A percentile compares a stretch with the other conserved stretches of the same genome.
Conservation (phyloP, 1,139 yeast genomes). For the Diutina mesorugosa region DNA sequence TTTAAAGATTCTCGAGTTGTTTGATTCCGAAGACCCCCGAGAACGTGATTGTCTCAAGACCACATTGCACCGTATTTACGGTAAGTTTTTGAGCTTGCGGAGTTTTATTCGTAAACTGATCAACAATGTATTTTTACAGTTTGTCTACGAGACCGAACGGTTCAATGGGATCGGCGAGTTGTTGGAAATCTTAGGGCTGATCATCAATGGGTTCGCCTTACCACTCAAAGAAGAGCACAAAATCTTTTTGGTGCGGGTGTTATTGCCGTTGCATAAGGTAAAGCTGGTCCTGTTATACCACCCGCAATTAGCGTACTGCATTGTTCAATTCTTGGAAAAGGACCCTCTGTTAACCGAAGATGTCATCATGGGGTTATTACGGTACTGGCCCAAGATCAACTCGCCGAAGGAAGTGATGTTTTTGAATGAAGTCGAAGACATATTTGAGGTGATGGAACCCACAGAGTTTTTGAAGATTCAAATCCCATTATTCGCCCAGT, state of each 20-base stretch:
- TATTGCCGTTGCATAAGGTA: constrained; percentile 88
- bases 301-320: constrained; percentile 94
- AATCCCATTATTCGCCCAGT: constrained; percentile 86
- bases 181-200: constrained; percentile 87
- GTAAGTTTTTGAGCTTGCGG: constrained; percentile 82
- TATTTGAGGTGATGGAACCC: constrained; percentile 93
- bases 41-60: constrained; percentile 94
- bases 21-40: constrained; percentile 93
- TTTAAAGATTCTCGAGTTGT: constrained; percentile 65
- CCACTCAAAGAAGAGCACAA: constrained; percentile 97
- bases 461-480: constrained; percentile 84
- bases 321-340: constrained; percentile 90
- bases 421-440: constrained; percentile 89
- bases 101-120: constrained; percentile 87
- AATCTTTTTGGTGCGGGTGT: constrained; percentile 74
- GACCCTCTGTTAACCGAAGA: constrained; percentile 89
- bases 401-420: constrained; percentile 95
- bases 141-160: constrained; percentile 88
- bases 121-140: constrained; percentile 83
- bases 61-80: constrained; percentile 88
- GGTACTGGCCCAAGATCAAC: constrained; percentile 96
- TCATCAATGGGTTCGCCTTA: constrained; percentile 93
- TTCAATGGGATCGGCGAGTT: constrained; percentile 95
- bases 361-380: constrained; percentile 80
- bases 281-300: constrained; percentile 81